Evolutionary conservation across 2,329 filamentous ascomycete species (phyloP).

Genomic region (Dactylellina sp.): DNA sequence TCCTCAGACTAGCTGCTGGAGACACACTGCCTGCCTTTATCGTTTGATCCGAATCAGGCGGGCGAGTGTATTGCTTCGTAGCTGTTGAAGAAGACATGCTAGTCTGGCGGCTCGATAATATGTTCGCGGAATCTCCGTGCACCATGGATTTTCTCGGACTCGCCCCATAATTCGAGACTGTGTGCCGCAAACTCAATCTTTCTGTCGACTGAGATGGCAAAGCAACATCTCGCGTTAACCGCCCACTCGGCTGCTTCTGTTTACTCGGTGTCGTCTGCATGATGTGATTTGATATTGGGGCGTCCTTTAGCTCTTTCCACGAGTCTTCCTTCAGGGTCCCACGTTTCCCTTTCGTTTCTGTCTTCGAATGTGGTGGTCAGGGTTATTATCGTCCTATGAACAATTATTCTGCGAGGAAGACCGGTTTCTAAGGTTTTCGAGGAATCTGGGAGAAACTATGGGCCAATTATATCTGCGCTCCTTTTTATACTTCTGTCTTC

Average conservation of each 20-base stretch:
- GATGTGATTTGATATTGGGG: neutral
- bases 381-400: too few species aligned
- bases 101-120: conserved; percentile 4
- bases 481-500: neutral
- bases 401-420: neutral
- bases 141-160: conserved; percentile 48
- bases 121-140: conserved; percentile 6
- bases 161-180: conserved; percentile 10
- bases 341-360: neutral
- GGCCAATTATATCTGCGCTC: neutral
- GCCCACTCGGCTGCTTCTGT: conserved; percentile 36
- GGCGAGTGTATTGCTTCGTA: conserved; percentile 3
- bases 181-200: conserved; percentile 24
- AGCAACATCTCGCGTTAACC: conserved; percentile 29
- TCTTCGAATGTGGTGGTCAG: neutral
- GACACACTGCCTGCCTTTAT: conserved; percentile 35
- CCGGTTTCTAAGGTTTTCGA: too few species aligned
- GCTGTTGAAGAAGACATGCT: conserved; percentile 1
- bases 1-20: conserved; percentile 43
- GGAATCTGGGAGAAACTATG: neutral
- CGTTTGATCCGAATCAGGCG: conserved; percentile 10
- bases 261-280: conserved; percentile 46
- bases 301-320: conserved; percentile 70
- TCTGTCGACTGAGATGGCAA: conserved; percentile 33
- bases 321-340: neutral